phyloP scores from a whole-genome alignment of 2,329 filamentous ascomycete species.

The Colletotrichum lentis region DNA sequence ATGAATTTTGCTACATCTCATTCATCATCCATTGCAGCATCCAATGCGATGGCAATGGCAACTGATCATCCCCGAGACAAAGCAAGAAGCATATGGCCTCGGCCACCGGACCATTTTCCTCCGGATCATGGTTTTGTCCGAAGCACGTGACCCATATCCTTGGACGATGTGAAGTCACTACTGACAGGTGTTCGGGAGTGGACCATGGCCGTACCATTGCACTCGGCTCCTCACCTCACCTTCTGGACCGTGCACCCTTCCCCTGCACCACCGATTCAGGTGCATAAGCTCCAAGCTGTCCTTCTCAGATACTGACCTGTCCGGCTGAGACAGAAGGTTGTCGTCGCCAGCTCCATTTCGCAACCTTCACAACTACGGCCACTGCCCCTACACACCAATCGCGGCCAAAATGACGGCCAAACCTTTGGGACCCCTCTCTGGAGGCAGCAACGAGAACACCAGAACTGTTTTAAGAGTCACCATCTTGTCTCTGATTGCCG shows the following conservation, averaged over 20 bases:
- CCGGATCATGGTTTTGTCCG: conserved; percentile 34
- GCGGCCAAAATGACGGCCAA: conserved; percentile 56
- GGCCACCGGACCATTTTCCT: neutral
- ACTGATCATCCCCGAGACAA: neutral
- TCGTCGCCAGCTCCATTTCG: conserved; percentile 34
- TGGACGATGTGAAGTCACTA: conserved; percentile 18
- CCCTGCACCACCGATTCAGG: conserved; percentile 35
- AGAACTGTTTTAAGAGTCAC: conserved; percentile 86
- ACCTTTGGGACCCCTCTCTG: conserved; percentile 68
- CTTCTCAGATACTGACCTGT: conserved; percentile 42
- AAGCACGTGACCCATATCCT: conserved; percentile 18
- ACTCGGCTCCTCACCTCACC: conserved; percentile 18
- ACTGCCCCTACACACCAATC: conserved; percentile 40
- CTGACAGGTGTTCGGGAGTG: conserved; percentile 11
- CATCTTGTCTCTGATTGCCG: conserved; percentile 91
- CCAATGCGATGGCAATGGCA: too few species aligned
- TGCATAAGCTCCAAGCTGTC: conserved; percentile 57
- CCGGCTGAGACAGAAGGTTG: conserved; percentile 32
- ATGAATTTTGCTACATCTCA: neutral
- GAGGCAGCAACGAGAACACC: conserved; percentile 82
- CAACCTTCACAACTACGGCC: conserved; percentile 36
- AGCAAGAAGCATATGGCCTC: conserved; percentile 13
- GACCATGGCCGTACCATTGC: conserved; percentile 14
- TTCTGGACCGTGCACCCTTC: conserved; percentile 30
- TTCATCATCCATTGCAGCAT: neutral